Base-by-base conservation (phyloP, 148 eudicot genomes). In the Nepenthes gracilis region DNA sequence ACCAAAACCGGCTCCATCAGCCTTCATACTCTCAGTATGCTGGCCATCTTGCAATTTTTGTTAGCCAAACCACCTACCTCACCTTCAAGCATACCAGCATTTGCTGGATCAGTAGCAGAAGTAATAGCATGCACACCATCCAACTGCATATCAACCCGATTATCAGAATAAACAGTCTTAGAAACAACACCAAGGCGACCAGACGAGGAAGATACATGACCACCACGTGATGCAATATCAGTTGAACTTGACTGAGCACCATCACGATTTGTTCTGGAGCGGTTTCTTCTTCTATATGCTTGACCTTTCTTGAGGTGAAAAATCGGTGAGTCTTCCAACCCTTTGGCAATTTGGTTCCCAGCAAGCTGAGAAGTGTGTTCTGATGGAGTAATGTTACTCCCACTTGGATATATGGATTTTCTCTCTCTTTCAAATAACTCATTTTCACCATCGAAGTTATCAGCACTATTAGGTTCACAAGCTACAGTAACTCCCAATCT, bases 381-480 rank as follows among this genome's bases (percentile, higher is more conserved):
- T 56, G 85, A 76, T 49, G 81, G 79, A 68, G 74, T 55, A 66
- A 71, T 60, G 60, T 64, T 74, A 64, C 70, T 67, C 76, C 75
- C 69, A 48, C 67, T 64, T 50, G 74, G 75, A 67, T 74, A 83
- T 57, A 45, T 43, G 47, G 69, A 66, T 49, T 69, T 83, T 61
- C 76, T 74, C 66, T 70, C 81, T 70, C 67, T 79, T 66, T 81
- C 85, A 78, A 62, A 64, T 47, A 75, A 67, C 54, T 81, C 81
- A 72, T 74, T 78, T 57, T 84, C 92, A 57, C 84, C 95, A 69
- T 89, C 90, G 73, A 94, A 82, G 73, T 89, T 89, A 81, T 94
- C 99, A 57, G 99, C 99, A 80, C 83, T 83, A 69, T 83, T 83
- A 10, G 95, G 95, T 65, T 94, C 99, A 81, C 80, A 69, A 52